A percentile compares a stretch with the other conserved stretches of the same genome.
These are phyloP conservation scores for Backusella tarrabulga DNA, from an alignment of 192 early-diverging fungal genomes.

Conservation along the genomic window DNA sequence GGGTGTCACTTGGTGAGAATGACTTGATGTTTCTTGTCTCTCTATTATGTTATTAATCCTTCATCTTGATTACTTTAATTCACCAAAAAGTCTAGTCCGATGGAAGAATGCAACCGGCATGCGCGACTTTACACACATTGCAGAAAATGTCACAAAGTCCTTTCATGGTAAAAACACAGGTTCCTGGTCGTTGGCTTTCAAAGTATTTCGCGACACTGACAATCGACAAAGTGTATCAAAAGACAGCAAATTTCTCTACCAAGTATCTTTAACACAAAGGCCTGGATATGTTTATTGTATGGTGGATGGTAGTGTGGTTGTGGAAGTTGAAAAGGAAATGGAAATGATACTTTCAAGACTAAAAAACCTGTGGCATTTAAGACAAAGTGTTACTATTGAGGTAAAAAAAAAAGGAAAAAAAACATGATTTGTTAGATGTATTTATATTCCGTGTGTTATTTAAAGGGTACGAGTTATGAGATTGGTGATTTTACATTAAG, in stretches of 20 bases:
- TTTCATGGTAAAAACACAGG: slow-evolving; percentile 39
- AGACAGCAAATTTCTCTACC: slow-evolving; percentile 33
- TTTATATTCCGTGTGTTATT: background rate
- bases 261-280: slow-evolving; percentile 35
- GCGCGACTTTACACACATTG: slow-evolving; percentile 36
- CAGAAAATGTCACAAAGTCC: slow-evolving; percentile 37
- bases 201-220: slow-evolving; percentile 34
- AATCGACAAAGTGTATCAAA: slow-evolving; percentile 15
- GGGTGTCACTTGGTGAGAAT: slow-evolving; percentile 32
- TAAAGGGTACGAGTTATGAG: slow-evolving; percentile 48
- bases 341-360: slow-evolving; percentile 47
- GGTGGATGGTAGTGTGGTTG: slow-evolving; percentile 47
- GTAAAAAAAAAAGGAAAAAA: slow-evolving; percentile 8
- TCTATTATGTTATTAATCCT: background rate
- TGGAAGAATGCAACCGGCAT: slow-evolving; percentile 45
- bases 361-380: slow-evolving; percentile 51
- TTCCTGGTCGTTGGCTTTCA: slow-evolving; percentile 36
- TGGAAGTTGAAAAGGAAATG: slow-evolving; percentile 51
- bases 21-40: background rate
- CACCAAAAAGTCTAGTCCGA: slow-evolving; percentile 30
- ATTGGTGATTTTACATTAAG: slow-evolving; percentile 54
- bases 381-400: slow-evolving; percentile 51
- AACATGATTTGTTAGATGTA: too few species aligned
- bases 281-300: slow-evolving; percentile 43
- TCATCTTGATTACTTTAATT: background rate